Evolutionary conservation across 1,284 basidiomycete species (phyloP).

Genomic region (Leccinum subspadiceum): DNA sequence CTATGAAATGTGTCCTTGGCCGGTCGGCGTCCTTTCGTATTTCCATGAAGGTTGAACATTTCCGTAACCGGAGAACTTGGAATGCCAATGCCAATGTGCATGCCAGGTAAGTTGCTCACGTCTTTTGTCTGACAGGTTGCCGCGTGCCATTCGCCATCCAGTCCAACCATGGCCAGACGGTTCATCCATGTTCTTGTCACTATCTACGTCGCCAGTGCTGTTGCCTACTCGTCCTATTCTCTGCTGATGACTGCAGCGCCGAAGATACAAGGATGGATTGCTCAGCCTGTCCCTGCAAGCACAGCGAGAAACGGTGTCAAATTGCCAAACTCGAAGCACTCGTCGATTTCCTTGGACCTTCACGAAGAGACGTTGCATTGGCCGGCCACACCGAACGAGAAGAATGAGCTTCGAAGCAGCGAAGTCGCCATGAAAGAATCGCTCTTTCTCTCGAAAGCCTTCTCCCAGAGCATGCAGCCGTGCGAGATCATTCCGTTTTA

Average conservation of each 20-base stretch:
- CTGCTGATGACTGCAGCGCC: constrained; percentile 25
- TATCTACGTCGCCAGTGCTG: constrained; percentile 31
- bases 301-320: neutral
- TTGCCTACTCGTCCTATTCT: constrained; percentile 36
- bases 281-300: neutral
- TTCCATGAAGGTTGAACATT: neutral
- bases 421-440: constrained; percentile 38
- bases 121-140: neutral
- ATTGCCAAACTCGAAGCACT: constrained; percentile 1
- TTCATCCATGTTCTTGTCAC: constrained; percentile 18
- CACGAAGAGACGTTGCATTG: constrained; percentile 21
- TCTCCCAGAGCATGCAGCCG: constrained; percentile 64
- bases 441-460: constrained; percentile 63
- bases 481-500: constrained; percentile 78
- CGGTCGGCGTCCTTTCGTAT: neutral
- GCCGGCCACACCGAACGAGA: constrained; percentile 11
- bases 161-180: constrained; percentile 14
- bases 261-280: constrained; percentile 15
- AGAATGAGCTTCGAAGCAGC: constrained; percentile 16
- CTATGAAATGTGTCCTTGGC: neutral
- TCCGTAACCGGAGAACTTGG: neutral
- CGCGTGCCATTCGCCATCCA: neutral
- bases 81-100: constrained; percentile 17
- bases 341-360: constrained; percentile 2
- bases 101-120: constrained; percentile 7